These are phyloP conservation scores for Linnemannia schmuckeri DNA, from an alignment of 192 early-diverging fungal species.

Conservation along the genomic window DNA sequence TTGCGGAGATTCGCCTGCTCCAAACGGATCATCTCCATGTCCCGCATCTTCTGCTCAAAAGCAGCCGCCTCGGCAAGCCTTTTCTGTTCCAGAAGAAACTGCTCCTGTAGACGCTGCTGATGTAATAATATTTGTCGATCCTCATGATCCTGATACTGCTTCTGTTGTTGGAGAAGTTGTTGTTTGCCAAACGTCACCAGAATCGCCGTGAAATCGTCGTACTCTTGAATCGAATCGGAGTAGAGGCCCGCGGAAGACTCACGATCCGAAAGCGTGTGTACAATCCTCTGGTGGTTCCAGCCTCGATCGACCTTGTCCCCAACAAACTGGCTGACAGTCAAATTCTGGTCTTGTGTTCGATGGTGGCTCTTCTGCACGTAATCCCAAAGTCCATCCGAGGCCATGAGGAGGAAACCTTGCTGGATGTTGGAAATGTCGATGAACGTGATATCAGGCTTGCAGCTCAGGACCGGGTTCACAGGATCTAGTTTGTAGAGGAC, in stretches of 20 bases:
- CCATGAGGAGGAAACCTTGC: conserved; percentile 68
- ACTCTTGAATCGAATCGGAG: conserved; percentile 67
- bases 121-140: background rate
- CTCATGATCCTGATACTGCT: conserved; percentile 12
- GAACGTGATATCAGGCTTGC: conserved; percentile 69
- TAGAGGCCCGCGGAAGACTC: conserved; percentile 62
- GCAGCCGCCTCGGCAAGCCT: background rate
- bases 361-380: conserved; percentile 62
- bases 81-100: conserved; percentile 15
- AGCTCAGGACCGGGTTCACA: conserved; percentile 62
- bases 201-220: conserved; percentile 71
- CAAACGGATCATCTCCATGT: conserved; percentile 18
- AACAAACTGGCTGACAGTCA: conserved; percentile 60
- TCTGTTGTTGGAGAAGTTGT: conserved; percentile 28
- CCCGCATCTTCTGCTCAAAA: conserved; percentile 14
- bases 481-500: conserved; percentile 70
- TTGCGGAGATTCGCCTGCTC: conserved; percentile 14
- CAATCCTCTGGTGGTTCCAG: conserved; percentile 61
- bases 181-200: conserved; percentile 52
- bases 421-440: conserved; percentile 54
- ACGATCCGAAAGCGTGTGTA: conserved; percentile 62
- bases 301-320: conserved; percentile 67
- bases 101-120: conserved; percentile 14
- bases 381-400: conserved; percentile 71
- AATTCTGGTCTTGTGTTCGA: conserved; percentile 63